Percentiles rank a stretch among this genome's conserved stretches.
These are phyloP conservation scores for Neurospora sp. DNA, from an alignment of 2,329 filamentous ascomycete species.

Conservation along the genomic window DNA sequence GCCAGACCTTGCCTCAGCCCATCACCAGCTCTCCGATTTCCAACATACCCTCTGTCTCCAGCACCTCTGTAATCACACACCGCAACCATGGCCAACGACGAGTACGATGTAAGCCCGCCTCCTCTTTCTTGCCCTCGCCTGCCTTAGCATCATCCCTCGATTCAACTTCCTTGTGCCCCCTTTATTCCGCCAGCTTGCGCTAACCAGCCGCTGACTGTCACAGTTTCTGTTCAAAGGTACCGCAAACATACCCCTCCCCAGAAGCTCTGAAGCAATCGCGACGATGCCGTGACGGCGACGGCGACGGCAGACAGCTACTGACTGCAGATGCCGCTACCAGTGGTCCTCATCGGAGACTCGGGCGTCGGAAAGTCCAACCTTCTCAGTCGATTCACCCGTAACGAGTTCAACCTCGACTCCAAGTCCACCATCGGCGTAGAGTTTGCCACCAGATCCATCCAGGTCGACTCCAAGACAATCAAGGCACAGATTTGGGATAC, in stretches of 20 bases:
- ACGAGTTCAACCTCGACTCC: constrained; percentile 99
- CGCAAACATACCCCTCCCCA: not conserved
- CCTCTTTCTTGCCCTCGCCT: constrained; percentile 16
- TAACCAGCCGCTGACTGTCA: constrained; percentile 24
- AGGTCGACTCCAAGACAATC: constrained; percentile 99
- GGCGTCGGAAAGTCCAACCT: constrained; percentile 99
- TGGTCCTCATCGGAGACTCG: constrained; percentile 98
- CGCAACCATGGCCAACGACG: constrained; percentile 92
- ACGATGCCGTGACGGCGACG: not conserved
- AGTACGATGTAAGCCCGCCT: constrained; percentile 81
- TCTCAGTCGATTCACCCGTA: constrained; percentile 97
- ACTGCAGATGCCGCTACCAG: constrained; percentile 33
- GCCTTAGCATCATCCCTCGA: constrained; percentile 11
- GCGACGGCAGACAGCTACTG: constrained; percentile 4
- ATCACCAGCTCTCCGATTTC: constrained; percentile 15
- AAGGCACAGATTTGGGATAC: constrained; percentile 99
- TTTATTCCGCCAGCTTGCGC: constrained; percentile 13
- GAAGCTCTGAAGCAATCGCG: constrained; percentile 1
- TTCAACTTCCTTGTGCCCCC: constrained; percentile 16
- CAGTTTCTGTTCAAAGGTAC: constrained; percentile 99
- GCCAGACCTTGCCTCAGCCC: constrained; percentile 7
- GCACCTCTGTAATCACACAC: constrained; percentile 17
- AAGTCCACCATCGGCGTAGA: constrained; percentile 99
- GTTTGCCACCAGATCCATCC: constrained; percentile 96
- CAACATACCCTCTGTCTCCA: constrained; percentile 14